Evolutionary conservation across 2,329 filamentous ascomycete genomes (phyloP), one percentile per base, ranked within the genome.

Genomic region (Cucurbitaria berberidis): DNA sequence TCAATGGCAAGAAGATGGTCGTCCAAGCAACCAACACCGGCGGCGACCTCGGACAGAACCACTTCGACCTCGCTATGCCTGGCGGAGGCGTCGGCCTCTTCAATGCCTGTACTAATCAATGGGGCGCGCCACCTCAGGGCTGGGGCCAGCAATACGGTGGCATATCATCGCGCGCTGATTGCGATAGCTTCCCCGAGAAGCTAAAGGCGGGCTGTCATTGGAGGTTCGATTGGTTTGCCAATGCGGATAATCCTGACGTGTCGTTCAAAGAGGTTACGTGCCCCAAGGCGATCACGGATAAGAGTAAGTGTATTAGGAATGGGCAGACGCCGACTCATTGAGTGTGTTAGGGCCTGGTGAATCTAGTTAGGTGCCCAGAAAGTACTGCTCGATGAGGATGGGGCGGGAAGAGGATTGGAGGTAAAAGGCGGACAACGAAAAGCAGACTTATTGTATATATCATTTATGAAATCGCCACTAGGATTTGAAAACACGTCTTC

Each of bases 1-100:
- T 83, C 18, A 67, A 74, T 3, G 85, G 86, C 55, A 85, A 88
- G 76, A 81, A 80, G 59, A 83, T 87, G 81, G 74, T 88, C 47
- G 84, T 88, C 4, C 86, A 88, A 68, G 81, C 83, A 5, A 86
- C 84, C 43, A 88, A 87, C 73, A 88, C 85, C 1, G 85, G 69
- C 10, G 63, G 66, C 19, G 73, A 75, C 27, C 68, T 74, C 6
- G 71, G 70, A 16, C 44, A 68, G 19, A 74, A 74, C 55, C 70
- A 74, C 56, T 75, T 75, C 59, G 71, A 74, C 47, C 41, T 75
- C 10, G 72, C 72, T n/a, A 74, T 74, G 61, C 71, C 72, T 3
- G 72, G 72, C 11, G 71, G 72, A 18, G 72, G 71, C 35, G 70
- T 74, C 1, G 72, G 73, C n/a, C 34, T 70, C 18, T 74, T 64